Evolutionary conservation across 2,329 filamentous ascomycete genomes (phyloP).

Genomic region (Leptodontidium sp.): DNA sequence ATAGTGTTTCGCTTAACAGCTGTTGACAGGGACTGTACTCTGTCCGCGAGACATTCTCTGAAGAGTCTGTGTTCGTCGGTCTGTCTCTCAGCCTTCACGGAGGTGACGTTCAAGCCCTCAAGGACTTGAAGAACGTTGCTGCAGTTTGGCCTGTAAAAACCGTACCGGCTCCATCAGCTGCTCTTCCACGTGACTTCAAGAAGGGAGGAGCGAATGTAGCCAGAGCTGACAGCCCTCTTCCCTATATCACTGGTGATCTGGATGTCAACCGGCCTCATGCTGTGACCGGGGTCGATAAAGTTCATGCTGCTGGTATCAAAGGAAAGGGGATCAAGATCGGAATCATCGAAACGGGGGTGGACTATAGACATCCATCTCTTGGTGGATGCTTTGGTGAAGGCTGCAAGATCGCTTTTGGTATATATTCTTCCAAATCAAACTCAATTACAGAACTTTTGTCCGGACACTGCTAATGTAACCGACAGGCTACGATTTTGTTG

Average conservation of each 20-base stretch:
- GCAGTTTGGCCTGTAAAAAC: slow-evolving; percentile 13
- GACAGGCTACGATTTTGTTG: slow-evolving; percentile 64
- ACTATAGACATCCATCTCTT: slow-evolving; percentile 69
- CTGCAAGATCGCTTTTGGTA: slow-evolving; percentile 57
- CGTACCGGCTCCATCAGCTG: not conserved
- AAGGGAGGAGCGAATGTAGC: not conserved
- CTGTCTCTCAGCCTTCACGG: slow-evolving; percentile 3
- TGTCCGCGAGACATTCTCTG: slow-evolving; percentile 13
- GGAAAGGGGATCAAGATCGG: slow-evolving; percentile 55
- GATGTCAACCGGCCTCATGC: slow-evolving; percentile 23
- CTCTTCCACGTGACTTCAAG: slow-evolving; percentile 1
- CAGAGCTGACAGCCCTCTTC: slow-evolving; percentile 2
- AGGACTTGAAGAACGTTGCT: slow-evolving; percentile 13
- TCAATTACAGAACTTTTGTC: not conserved
- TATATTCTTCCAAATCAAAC: not conserved
- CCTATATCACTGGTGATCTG: slow-evolving; percentile 11
- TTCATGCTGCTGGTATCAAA: slow-evolving; percentile 54
- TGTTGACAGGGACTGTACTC: too few relatives aligned
- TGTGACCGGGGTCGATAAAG: slow-evolving; percentile 47
- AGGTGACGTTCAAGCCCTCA: slow-evolving; percentile 11
- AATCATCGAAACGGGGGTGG: slow-evolving; percentile 53
- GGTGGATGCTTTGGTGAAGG: slow-evolving; percentile 69
- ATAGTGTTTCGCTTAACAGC: too few relatives aligned
- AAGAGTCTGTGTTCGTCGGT: slow-evolving; percentile 15
- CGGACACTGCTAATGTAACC: not conserved